Conservation (phyloP, 169 alveolate species). For the Plasmodium blacklocki region DNA sequence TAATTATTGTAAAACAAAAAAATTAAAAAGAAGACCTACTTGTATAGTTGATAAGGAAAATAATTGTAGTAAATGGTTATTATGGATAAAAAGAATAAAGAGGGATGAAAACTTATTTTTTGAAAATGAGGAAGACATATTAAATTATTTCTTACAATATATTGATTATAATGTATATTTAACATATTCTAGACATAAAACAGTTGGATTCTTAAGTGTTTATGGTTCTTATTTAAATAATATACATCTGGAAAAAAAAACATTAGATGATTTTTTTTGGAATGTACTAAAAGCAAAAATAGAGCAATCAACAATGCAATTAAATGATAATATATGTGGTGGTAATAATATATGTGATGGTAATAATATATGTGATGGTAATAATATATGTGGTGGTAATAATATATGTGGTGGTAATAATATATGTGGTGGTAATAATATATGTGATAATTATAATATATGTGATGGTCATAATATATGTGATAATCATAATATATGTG, state of each 20-base stretch:
- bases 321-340: neutral
- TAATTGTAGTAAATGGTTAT: conserved; percentile 48
- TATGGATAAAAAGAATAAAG: conserved; percentile 72
- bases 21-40: conserved; percentile 50
- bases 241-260: conserved; percentile 38
- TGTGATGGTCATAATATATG: no score
- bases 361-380: neutral
- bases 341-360: neutral
- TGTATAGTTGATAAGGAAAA: conserved; percentile 57
- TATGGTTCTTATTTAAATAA: conserved; percentile 57
- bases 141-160: conserved; percentile 48
- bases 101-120: conserved; percentile 58
- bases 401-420: no score
- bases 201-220: conserved; percentile 48
- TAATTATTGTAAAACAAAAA: conserved; percentile 56
- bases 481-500: no score
- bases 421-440: no score
- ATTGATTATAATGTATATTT: conserved; percentile 33
- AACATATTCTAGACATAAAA: conserved; percentile 42
- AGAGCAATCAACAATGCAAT: neutral
- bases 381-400: no score
- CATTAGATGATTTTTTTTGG: conserved; percentile 18
- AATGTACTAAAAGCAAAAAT: neutral
- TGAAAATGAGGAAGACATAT: conserved; percentile 41
- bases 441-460: no score